phyloP scores from a whole-genome alignment of 139 green algal species.

The Picochlorum sp. region DNA sequence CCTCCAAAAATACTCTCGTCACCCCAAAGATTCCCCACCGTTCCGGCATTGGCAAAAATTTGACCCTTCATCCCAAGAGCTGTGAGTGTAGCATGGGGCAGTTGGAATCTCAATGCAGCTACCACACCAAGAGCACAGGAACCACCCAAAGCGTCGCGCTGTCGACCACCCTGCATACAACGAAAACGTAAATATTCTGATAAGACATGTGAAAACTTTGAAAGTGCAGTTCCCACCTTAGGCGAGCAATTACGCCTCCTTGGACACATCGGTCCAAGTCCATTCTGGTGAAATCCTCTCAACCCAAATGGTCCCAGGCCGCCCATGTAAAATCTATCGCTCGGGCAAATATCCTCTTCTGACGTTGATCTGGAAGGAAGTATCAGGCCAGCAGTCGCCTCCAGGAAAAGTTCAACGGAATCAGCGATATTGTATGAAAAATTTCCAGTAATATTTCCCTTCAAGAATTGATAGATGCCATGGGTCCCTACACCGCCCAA shows the following conservation, averaged over 20 bases:
- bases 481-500: too few species aligned
- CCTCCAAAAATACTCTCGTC: not conserved
- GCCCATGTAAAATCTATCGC: constrained; percentile 66
- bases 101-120: constrained; percentile 50
- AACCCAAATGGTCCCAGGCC: constrained; percentile 36
- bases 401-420: constrained; percentile 12
- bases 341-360: constrained; percentile 32
- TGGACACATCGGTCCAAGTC: constrained; percentile 38
- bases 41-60: constrained; percentile 67
- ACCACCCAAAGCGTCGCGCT: constrained; percentile 55
- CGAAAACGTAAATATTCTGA: not conserved
- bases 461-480: too few species aligned
- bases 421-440: too few species aligned
- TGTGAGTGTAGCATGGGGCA: constrained; percentile 36
- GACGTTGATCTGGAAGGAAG: constrained; percentile 40
- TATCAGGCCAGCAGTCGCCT: constrained; percentile 33
- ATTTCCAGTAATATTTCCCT: too few species aligned
- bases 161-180: constrained; percentile 1
- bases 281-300: constrained; percentile 55
- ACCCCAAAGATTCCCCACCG: constrained; percentile 27
- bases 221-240: not conserved
- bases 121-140: constrained; percentile 52
- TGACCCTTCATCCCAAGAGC: constrained; percentile 54
- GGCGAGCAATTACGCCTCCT: constrained; percentile 19
- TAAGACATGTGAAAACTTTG: too few species aligned